These are phyloP conservation scores for Claviceps fusiformis DNA, from an alignment of 2,329 filamentous ascomycete species.

Conservation along the genomic window DNA sequence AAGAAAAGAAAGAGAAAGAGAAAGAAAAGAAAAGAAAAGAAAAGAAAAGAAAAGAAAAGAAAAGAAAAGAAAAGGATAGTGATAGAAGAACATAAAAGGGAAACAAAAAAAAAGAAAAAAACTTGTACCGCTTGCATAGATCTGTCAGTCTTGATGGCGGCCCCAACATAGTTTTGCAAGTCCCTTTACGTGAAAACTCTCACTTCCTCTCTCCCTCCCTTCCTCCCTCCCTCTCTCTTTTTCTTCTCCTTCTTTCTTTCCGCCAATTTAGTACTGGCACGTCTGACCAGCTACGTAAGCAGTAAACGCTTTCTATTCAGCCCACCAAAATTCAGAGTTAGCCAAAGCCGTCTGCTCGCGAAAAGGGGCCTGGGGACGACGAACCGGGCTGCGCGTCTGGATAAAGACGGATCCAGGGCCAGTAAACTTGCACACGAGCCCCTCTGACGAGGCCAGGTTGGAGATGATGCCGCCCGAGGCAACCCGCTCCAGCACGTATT, in stretches of 20 bases:
- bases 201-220: too few relatives aligned
- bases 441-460: conserved; percentile 68
- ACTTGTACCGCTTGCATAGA: not conserved
- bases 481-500: conserved; percentile 81
- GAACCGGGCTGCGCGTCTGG: conserved; percentile 73
- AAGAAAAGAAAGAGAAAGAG: too few relatives aligned
- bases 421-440: conserved; percentile 86
- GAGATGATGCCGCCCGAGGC: conserved; percentile 88
- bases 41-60: too few relatives aligned
- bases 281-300: conserved; percentile 38
- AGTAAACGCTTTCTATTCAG: conserved; percentile 34
- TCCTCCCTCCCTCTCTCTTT: too few relatives aligned
- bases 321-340: not conserved
- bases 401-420: conserved; percentile 85
- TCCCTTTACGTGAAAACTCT: not conserved
- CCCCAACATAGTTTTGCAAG: not conserved
- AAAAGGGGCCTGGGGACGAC: not conserved
- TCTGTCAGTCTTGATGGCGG: not conserved
- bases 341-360: not conserved
- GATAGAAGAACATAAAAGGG: too few relatives aligned
- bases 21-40: too few relatives aligned
- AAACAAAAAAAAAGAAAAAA: not conserved
- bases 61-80: too few relatives aligned
- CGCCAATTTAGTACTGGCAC: conserved; percentile 15
- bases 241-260: too few relatives aligned